Evolutionary conservation across 1,284 basidiomycete species (phyloP).

Genomic region (Cerioporus squamosus): DNA sequence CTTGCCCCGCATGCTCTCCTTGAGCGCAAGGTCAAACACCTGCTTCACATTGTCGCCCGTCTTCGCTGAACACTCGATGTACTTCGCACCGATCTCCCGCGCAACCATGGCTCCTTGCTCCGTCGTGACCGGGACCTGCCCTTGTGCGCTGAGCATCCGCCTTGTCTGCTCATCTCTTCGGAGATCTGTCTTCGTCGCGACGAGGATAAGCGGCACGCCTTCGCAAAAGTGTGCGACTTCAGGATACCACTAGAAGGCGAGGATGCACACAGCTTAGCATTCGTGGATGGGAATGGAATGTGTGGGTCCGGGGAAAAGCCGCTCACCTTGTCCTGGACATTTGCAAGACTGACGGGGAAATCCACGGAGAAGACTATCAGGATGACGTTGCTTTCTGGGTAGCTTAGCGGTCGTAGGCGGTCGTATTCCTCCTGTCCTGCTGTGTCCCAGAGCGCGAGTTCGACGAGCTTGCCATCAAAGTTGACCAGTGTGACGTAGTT

Average conservation of each 20-base stretch:
- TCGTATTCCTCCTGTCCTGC: constrained; percentile 99
- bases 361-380: constrained; percentile 97
- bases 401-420: constrained; percentile 90
- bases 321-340: constrained; percentile 90
- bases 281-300: not conserved
- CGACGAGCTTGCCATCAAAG: constrained; percentile 89
- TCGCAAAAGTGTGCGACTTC: constrained; percentile 99
- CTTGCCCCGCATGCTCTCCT: constrained; percentile 81
- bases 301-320: not conserved
- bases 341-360: constrained; percentile 92
- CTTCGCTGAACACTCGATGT: constrained; percentile 95
- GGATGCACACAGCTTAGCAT: not conserved
- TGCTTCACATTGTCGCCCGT: constrained; percentile 88
- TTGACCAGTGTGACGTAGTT: constrained; percentile 93
- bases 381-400: constrained; percentile 96
- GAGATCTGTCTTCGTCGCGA: constrained; percentile 94
- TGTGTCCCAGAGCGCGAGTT: constrained; percentile 97
- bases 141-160: constrained; percentile 93
- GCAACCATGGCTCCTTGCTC: constrained; percentile 84
- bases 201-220: constrained; percentile 89
- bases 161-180: constrained; percentile 87
- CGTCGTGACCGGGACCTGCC: constrained; percentile 81
- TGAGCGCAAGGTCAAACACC: constrained; percentile 90
- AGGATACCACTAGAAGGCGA: constrained; percentile 84
- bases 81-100: constrained; percentile 93